Evolutionary conservation across 2,329 filamentous ascomycete genomes (phyloP).

Genomic region (Botrytis deweyae): DNA sequence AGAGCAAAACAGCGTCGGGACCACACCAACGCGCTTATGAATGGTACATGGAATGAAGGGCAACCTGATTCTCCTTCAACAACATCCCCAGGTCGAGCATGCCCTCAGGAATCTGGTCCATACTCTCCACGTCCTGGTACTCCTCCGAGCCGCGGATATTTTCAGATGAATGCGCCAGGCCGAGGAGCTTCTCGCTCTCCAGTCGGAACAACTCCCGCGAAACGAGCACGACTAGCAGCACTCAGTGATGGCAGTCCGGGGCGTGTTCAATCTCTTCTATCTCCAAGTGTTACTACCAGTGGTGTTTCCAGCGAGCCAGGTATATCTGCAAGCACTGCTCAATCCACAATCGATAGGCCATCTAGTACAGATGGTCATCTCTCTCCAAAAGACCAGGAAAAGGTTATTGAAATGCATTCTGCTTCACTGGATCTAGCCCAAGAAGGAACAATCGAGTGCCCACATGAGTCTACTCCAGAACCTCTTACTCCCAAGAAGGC

Average conservation of each 20-base stretch:
- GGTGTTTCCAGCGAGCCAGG: conserved; percentile 29
- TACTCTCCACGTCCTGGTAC: conserved; percentile 21
- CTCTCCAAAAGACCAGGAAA: conserved; percentile 27
- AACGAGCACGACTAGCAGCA: conserved; percentile 33
- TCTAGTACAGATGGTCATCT: conserved; percentile 33
- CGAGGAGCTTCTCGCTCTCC: conserved; percentile 27
- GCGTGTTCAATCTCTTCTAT: conserved; percentile 36
- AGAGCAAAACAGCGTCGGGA: conserved; percentile 43
- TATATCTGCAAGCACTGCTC: conserved; percentile 25
- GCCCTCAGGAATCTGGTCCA: conserved; percentile 22
- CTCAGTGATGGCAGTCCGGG: conserved; percentile 30
- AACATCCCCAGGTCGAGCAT: conserved; percentile 31
- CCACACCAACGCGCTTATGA: conserved; percentile 55
- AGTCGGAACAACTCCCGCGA: conserved; percentile 29
- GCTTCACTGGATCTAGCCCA: conserved; percentile 27
- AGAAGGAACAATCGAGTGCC: conserved; percentile 31
- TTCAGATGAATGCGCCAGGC: conserved; percentile 21
- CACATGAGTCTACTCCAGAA: conserved; percentile 20
- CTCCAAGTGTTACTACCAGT: conserved; percentile 25
- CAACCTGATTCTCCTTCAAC: conserved; percentile 56
- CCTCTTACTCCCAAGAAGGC: conserved; percentile 20
- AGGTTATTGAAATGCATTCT: conserved; percentile 17
- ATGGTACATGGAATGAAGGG: conserved; percentile 62
- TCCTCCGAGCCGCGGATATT: conserved; percentile 11
- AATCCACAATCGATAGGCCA: conserved; percentile 18